Evolutionary conservation across 2,329 filamentous ascomycete genomes (phyloP), one percentile per base, ranked within the genome.

Genomic region (Exophiala calicioides): DNA sequence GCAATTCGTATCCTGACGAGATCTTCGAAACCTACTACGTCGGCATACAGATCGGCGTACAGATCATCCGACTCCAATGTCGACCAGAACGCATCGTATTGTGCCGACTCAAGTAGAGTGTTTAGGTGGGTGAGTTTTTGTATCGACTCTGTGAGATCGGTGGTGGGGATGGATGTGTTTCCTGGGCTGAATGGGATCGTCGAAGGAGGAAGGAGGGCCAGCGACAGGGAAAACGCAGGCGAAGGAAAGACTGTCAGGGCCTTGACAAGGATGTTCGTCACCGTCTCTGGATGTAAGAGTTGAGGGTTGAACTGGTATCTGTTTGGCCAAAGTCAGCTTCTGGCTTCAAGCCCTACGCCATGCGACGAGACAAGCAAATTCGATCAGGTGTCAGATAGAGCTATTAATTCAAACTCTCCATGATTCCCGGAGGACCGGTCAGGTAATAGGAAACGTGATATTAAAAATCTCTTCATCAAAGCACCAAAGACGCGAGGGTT

Each of bases 281-380:
- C 90, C 65, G 91, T 89, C 73, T 98, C 93, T 66, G 95, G 88
- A 77, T 93, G 91, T 67, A 90, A 84, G 62, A 95, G 88, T 77
- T 97, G 90, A 41, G 93, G 93, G 82, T 98, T 98, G 76, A 98
- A 95, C 77, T 98, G 94, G 80, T 98, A 98, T 58, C 93, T 98
- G 48, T 54, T 50, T 49, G 39, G 8, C 7, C 19, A 35, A 24
- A 41, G 52, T 57, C 45, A 58, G 57, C 30, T 24, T 44, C 8
- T 38, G 26, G 13, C 13, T 15, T 12, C 7, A 38, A 13, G 23
- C 7, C 18, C 15, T 20, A 21, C 8, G 7, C 23, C 5, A 29
- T 9, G 32, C 10, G 29, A 12, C 18, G 6, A 5, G 30, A 20
- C 6, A 32, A 16, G 26, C 32, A 5, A 23, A 4, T 37, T 26